Evolutionary conservation across 345 rosid genomes (phyloP), one percentile per base, ranked within the genome.

Genomic region (Raphanus sativus): DNA sequence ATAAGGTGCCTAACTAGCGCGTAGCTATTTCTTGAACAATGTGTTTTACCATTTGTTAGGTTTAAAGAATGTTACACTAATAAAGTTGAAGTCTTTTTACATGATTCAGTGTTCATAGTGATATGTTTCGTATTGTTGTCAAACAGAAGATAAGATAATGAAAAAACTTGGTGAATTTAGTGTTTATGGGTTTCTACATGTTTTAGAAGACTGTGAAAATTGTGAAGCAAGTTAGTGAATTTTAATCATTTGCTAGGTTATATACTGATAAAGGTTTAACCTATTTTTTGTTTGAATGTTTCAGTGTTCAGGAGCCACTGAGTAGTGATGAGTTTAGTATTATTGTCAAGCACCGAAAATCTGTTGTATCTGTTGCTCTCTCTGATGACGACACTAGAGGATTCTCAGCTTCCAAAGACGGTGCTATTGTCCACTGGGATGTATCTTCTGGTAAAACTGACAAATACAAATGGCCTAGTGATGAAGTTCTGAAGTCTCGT

Each of bases 321-420:
- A 69, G 81, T 75, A 71, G 26, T 65, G 87, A 80, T 79, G 85
- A 70, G 42, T 93, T 93, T 82, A 56, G 70, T 71, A 6, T 83
- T 15, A 25, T 89, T 1, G 87, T 90, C 69, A 93, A 90, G 88
- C 99, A 96, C 69, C 77, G 89, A 13, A 86, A 80, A 58, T 77
- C 98, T 79, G 98, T 91, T 36, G 90, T 97, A 5, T 87, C 94
- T 9, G 87, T 96, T 72, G 87, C 90, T 82, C 83, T 96, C 42
- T 88, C 95, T n/a, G 97, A 91, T 56, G 97, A 96, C 66, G 97
- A 91, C 75, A 81, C 69, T 29, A 89, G 79, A 74, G 99, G 99
- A 1, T 93, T 89, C 82, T 96, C 99, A 11, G 91, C 97, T 69
- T 86, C 99, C 11, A 96, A 93, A 81, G 98, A 96, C 54, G 99